Evolutionary conservation across 331 rosid genomes (phyloP), one percentile per base, ranked within the genome.

Genomic region (Spiraea crenata): DNA sequence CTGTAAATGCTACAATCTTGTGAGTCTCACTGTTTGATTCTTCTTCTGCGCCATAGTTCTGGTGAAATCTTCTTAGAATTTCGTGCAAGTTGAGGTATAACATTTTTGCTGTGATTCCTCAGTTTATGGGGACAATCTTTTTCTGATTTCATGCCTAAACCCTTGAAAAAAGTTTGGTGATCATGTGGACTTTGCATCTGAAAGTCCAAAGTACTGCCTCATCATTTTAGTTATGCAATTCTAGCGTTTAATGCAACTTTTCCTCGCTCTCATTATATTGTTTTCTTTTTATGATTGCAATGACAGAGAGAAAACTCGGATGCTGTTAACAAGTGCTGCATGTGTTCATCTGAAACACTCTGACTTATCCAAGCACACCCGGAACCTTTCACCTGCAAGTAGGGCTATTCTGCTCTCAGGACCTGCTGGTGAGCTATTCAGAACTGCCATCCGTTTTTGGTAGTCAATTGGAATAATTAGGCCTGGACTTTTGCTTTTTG

Each of bases 331-430:
- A 74, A 87, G 88, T 67, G 87, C 97, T 16, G 96, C 93, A 41
- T 83, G 64, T 66, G 89, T 95, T 67, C 99, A 89, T 83, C 74
- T 95, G 66, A 91, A 86, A 74, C 90, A 85, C 65, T 71, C 80
- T 8, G 84, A 91, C 52, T 81, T 82, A 41, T 92, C 92, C 65
- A 95, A 87, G 85, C 90, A 89, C 80, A 95, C 93, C 31, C 84
- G 92, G 74, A 91, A 91, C 71, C 99, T 95, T 73, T 82, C 97
- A 46, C 97, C 93, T 4, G 97, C 96, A 40, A 95, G 97, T 74
- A 81, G 90, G 68, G 87, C 96, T 70, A 95, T 95, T 70, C 71
- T 95, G 87, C 96, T 95, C 7, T 87, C 96, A 54, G 99, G 97
- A 83, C 95, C 91, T n/a, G 76, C 90, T 42, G 96, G 99, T 95